Conservation (phyloP, 2,329 filamentous ascomycete species). For the Diaporthe amygdali region DNA sequence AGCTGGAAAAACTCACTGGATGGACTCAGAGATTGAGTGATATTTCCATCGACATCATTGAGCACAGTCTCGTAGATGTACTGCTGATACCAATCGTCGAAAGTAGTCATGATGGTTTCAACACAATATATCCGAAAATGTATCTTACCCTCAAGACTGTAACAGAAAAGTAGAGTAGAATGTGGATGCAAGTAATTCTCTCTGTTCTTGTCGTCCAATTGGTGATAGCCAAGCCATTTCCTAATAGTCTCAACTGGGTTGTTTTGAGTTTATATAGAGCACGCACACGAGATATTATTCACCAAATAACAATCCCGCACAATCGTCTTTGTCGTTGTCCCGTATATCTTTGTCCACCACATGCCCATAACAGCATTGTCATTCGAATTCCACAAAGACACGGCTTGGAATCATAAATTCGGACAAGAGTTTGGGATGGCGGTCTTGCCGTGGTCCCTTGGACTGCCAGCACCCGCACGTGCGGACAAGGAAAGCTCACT, state of each 20-base stretch:
- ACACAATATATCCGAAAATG: too few relatives aligned
- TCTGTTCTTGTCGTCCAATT: neutral
- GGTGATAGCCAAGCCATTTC: too few relatives aligned
- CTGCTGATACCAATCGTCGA: neutral
- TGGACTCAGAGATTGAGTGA: too few relatives aligned
- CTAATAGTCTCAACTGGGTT: accelerated
- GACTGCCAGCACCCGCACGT: too few relatives aligned
- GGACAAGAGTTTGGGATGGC: neutral
- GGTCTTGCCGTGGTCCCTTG: too few relatives aligned
- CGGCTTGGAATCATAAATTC: too few relatives aligned
- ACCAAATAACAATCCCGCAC: neutral
- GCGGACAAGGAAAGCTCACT: too few relatives aligned
- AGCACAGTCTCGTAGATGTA: too few relatives aligned
- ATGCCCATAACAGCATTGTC: neutral
- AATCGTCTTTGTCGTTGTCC: too few relatives aligned
- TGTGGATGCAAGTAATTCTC: neutral
- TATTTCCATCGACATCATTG: too few relatives aligned
- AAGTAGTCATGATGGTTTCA: neutral
- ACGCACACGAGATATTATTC: neutral
- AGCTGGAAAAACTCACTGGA: neutral
- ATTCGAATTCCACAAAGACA: neutral
- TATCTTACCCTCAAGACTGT: too few relatives aligned
- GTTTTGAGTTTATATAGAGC: neutral
- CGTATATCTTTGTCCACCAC: neutral
- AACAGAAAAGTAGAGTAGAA: neutral